A percentile compares a stretch with the other conserved stretches of the same genome.
Conservation (phyloP, 83 land plant species). For the Isoetes engelmannii region DNA sequence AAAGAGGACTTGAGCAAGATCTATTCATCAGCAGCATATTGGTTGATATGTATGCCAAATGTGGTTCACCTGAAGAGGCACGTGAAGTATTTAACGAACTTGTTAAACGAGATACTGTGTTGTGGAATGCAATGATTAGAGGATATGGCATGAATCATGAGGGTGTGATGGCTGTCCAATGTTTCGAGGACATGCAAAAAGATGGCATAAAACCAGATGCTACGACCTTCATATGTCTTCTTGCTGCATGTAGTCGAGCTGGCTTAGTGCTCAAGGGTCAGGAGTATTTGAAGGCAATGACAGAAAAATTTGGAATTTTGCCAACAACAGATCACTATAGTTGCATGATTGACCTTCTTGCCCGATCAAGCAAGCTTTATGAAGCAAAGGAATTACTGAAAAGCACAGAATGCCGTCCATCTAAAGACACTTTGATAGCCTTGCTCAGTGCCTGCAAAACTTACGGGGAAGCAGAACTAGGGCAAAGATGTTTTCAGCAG, state of each 20-base stretch:
- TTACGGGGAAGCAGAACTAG: constrained; percentile 4
- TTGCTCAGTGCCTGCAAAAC: constrained; percentile 12
- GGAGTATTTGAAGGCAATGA: constrained; percentile 8
- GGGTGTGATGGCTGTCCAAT: not conserved
- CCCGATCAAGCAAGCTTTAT: constrained; percentile 8
- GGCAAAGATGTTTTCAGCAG: constrained; percentile 12
- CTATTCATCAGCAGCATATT: not conserved
- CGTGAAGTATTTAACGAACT: not conserved
- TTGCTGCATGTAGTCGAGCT: constrained; percentile 5
- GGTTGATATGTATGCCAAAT: constrained; percentile 9
- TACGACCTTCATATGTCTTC: constrained; percentile 5
- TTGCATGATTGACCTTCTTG: constrained; percentile 14
- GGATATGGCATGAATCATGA: not conserved
- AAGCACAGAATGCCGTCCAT: not conserved
- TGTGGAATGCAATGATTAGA: constrained; percentile 9
- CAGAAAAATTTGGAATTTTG: constrained; percentile 1
- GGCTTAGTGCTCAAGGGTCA: not conserved
- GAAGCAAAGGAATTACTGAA: constrained; percentile 9
- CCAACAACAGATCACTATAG: not conserved
- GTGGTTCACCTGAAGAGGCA: constrained; percentile 4
- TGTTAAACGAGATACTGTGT: not conserved
- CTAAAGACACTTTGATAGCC: constrained; percentile 7
- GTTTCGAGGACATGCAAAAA: constrained; percentile 3
- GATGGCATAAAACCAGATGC: constrained; percentile 1
- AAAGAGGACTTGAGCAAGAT: constrained; percentile 7